phyloP scores from a whole-genome alignment of 1,139 yeast genomes.

The Blastobotrys aristatus region DNA sequence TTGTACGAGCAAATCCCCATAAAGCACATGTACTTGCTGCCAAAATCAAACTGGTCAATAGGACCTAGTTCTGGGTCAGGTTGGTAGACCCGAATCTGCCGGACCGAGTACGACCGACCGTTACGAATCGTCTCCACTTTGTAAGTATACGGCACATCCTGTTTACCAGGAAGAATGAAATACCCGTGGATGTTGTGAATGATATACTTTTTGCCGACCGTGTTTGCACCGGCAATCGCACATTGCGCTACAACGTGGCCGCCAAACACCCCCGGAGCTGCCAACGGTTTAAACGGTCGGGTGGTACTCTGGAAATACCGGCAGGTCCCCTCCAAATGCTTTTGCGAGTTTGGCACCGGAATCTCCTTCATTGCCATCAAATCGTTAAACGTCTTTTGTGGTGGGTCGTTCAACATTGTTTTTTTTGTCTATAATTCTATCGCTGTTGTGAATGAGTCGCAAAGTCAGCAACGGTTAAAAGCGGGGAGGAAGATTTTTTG shows the following conservation, averaged over 20 bases:
- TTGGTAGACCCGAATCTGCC: slow-evolving; percentile 32
- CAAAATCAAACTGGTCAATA: slow-evolving; percentile 20
- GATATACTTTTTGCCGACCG: slow-evolving; percentile 24
- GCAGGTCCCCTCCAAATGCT: slow-evolving; percentile 6
- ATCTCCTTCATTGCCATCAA: slow-evolving; percentile 24
- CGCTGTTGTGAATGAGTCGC: neutral
- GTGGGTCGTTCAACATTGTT: slow-evolving; percentile 16
- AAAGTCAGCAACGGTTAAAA: neutral
- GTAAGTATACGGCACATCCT: slow-evolving; percentile 30
- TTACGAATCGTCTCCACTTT: slow-evolving; percentile 29
- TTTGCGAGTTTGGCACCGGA: slow-evolving; percentile 17
- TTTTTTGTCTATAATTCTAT: neutral
- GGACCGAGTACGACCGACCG: slow-evolving; percentile 28
- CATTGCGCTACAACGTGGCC: slow-evolving; percentile 34
- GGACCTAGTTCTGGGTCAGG: slow-evolving; percentile 19
- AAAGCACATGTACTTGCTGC: slow-evolving; percentile 24
- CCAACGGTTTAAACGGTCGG: slow-evolving; percentile 26
- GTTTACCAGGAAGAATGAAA: slow-evolving; percentile 31
- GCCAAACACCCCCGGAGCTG: slow-evolving; percentile 32
- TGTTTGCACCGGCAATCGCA: slow-evolving; percentile 28
- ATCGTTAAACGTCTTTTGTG: slow-evolving; percentile 25
- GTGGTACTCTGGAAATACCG: slow-evolving; percentile 25
- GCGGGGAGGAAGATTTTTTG: neutral
- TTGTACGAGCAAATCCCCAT: slow-evolving; percentile 30
- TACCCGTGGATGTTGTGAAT: slow-evolving; percentile 27